Percentiles rank a stretch among this genome's conserved stretches.
Conservation (phyloP, 495 filamentous ascomycete genomes). For the Glutinoglossum americanum region DNA sequence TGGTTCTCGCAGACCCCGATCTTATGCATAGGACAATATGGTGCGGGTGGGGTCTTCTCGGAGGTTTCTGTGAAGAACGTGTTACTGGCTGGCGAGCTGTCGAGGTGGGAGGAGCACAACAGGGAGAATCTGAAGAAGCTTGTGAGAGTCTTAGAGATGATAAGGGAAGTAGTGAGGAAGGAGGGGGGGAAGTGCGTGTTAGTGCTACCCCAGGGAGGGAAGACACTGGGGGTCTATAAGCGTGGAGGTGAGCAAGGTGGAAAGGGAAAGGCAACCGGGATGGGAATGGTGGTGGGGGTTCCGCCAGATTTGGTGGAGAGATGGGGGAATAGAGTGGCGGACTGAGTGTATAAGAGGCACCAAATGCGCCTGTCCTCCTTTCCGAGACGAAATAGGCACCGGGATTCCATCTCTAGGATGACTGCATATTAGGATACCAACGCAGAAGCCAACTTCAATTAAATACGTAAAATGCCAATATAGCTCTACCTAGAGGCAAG, state of each 20-base stretch:
- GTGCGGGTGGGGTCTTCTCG: background rate
- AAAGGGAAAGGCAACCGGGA: background rate
- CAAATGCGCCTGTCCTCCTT: too few species aligned
- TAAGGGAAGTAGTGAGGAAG: background rate
- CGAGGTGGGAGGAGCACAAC: background rate
- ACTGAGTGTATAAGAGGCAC: too few species aligned
- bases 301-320: background rate
- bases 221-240: background rate
- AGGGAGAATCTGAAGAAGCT: background rate
- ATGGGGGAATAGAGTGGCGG: too few species aligned
- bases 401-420: too few species aligned
- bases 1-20: background rate
- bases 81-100: background rate
- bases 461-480: too few species aligned
- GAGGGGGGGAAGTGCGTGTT: background rate
- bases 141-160: background rate
- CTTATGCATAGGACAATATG: background rate
- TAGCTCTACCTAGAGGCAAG: too few species aligned
- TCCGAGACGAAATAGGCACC: too few species aligned
- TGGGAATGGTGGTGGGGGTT: background rate
- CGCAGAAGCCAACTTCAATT: too few species aligned
- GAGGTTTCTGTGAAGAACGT: background rate
- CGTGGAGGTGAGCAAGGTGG: background rate
- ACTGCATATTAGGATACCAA: too few species aligned
- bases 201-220: background rate